phyloP scores from a whole-genome alignment of 495 filamentous ascomycete genomes.

The Annulohypoxylon moriforme region DNA sequence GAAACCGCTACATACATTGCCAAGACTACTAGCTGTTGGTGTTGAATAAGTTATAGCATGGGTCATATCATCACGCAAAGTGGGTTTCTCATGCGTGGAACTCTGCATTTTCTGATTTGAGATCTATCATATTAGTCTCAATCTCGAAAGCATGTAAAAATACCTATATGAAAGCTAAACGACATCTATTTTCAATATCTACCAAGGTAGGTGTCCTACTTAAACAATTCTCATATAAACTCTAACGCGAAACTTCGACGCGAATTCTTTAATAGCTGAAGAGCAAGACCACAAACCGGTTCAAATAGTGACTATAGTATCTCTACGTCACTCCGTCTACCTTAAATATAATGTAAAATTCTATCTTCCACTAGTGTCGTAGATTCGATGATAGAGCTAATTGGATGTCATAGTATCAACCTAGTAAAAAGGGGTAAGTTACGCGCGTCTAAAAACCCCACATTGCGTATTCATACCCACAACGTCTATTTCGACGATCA shows the following conservation, averaged over 20 bases:
- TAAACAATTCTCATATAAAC: too few species aligned
- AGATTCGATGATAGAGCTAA: not conserved
- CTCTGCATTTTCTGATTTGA: not conserved
- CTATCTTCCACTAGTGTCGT: not conserved
- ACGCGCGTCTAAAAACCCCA: constrained; percentile 10
- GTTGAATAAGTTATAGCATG: not conserved
- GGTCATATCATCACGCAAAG: not conserved
- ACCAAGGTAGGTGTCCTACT: too few species aligned
- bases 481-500: not conserved
- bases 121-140: not conserved
- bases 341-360: not conserved
- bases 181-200: too few species aligned
- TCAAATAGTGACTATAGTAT: not conserved
- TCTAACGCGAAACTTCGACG: too few species aligned
- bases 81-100: not conserved
- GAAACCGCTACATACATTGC: not conserved
- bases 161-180: too few species aligned
- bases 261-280: too few species aligned
- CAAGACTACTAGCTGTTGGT: not conserved
- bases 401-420: not conserved
- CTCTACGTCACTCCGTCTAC: not conserved
- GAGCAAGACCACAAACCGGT: too few species aligned
- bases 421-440: not conserved
- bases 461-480: not conserved
- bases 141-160: too few species aligned